Conservation (phyloP, 306 rosid genomes). For the Dryas drummondii region DNA sequence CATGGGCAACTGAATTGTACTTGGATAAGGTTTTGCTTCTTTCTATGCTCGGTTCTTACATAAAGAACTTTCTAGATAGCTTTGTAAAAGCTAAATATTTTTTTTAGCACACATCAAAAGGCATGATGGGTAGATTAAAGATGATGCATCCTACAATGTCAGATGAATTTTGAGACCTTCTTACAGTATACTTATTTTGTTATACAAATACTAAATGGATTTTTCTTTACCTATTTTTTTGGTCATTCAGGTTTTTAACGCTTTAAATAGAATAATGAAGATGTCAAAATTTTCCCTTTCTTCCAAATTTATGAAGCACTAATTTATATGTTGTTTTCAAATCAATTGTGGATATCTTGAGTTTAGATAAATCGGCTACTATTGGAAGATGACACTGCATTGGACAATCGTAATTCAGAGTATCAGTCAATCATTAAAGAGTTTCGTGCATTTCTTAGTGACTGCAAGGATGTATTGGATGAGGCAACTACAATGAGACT, state of each 20-base stretch:
- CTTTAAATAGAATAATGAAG: conserved; percentile 5
- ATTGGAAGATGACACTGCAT: conserved; percentile 86
- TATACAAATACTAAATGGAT: not conserved
- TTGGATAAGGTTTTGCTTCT: conserved; percentile 76
- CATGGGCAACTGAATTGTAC: conserved; percentile 95
- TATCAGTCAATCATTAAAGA: conserved; percentile 77
- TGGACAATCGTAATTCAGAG: conserved; percentile 61
- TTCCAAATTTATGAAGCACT: conserved; percentile 5
- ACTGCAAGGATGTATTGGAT: conserved; percentile 89
- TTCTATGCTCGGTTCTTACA: conserved; percentile 29
- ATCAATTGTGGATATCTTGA: conserved; percentile 31
- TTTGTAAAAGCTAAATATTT: not conserved
- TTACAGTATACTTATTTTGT: not conserved
- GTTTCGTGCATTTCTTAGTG: conserved; percentile 93
- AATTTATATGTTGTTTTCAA: conserved; percentile 11
- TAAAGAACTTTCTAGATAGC: conserved; percentile 5
- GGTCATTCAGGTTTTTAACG: not conserved
- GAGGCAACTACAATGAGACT: conserved; percentile 94
- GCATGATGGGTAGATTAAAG: not conserved
- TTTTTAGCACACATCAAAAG: not conserved
- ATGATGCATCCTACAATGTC: conserved; percentile 5
- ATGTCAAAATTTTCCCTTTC: not conserved
- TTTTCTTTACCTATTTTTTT: not conserved
- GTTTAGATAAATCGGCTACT: conserved; percentile 83
- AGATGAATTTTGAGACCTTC: not conserved